Evolutionary conservation across 164 flowering plant species (phyloP).

Genomic region (Aristolochia fimbriata): DNA sequence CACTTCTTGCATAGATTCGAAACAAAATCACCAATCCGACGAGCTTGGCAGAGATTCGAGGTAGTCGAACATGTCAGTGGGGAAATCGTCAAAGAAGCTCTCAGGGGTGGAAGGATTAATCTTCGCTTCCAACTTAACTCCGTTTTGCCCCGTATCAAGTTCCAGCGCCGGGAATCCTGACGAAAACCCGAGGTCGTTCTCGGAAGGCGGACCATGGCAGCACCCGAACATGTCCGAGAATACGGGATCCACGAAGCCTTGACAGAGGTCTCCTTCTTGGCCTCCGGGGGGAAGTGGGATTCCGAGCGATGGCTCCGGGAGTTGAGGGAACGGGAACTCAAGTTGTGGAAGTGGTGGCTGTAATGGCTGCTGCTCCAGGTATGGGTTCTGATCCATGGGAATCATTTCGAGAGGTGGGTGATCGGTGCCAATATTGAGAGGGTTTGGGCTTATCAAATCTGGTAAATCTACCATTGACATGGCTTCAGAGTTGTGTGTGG

Average conservation of each 20-base stretch:
- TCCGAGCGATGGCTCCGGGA: background rate
- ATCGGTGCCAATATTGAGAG: background rate
- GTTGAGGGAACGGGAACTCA: background rate
- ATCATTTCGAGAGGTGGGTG: constrained; percentile 11
- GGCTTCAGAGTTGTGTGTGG: constrained; percentile 13
- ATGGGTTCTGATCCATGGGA: constrained; percentile 11
- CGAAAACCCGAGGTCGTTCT: no score
- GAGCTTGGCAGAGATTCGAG: no score
- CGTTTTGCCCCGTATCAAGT: no score
- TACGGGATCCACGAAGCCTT: background rate
- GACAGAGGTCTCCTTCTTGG: background rate
- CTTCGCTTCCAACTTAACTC: no score
- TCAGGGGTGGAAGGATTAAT: no score
- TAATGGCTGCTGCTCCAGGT: background rate
- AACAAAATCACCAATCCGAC: no score
- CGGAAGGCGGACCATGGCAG: no score
- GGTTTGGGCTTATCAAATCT: constrained; percentile 18
- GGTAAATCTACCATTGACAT: constrained; percentile 33
- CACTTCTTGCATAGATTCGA: no score
- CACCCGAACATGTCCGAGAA: no score
- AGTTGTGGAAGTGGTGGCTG: background rate
- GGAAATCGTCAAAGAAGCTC: no score
- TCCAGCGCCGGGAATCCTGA: no score
- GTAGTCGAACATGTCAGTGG: no score
- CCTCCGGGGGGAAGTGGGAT: background rate